These are phyloP conservation scores for Coelastrella sp. DNA, from an alignment of 139 green algal genomes.

Conservation along the genomic window DNA sequence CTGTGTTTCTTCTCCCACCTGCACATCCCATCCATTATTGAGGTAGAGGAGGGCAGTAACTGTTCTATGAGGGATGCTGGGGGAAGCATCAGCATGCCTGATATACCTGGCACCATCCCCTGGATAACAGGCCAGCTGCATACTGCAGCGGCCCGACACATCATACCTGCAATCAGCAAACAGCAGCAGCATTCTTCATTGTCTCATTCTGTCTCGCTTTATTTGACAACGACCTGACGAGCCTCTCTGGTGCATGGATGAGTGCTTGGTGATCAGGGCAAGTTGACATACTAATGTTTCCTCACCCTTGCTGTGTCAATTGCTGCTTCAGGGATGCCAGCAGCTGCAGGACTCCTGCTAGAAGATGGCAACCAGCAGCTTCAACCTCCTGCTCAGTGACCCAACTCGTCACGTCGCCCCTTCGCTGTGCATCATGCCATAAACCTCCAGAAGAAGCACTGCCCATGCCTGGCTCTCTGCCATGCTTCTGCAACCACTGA, in stretches of 20 bases:
- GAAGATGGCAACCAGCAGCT: slow-evolving; percentile 29
- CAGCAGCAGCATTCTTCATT: neutral
- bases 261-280: no score
- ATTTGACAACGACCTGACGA: no score
- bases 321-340: slow-evolving; percentile 39
- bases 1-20: slow-evolving; percentile 33
- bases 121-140: slow-evolving; percentile 80
- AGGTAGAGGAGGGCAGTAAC: slow-evolving; percentile 82
- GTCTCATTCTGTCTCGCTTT: no score
- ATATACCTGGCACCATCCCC: slow-evolving; percentile 75
- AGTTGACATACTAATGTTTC: neutral
- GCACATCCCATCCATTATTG: slow-evolving; percentile 66
- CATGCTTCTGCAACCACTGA: slow-evolving; percentile 1
- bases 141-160: slow-evolving; percentile 66
- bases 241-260: no score
- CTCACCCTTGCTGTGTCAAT: slow-evolving; percentile 56
- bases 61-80: slow-evolving; percentile 51
- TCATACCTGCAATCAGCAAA: slow-evolving; percentile 55
- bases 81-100: slow-evolving; percentile 70
- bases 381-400: slow-evolving; percentile 42
- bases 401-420: slow-evolving; percentile 63
- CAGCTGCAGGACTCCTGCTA: slow-evolving; percentile 39
- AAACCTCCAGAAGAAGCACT: neutral
- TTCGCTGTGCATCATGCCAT: slow-evolving; percentile 15
- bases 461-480: slow-evolving; percentile 37